Evolutionary conservation across 306 rosid genomes (phyloP), one percentile per base, ranked within the genome.

Genomic region (Castanea sativa): DNA sequence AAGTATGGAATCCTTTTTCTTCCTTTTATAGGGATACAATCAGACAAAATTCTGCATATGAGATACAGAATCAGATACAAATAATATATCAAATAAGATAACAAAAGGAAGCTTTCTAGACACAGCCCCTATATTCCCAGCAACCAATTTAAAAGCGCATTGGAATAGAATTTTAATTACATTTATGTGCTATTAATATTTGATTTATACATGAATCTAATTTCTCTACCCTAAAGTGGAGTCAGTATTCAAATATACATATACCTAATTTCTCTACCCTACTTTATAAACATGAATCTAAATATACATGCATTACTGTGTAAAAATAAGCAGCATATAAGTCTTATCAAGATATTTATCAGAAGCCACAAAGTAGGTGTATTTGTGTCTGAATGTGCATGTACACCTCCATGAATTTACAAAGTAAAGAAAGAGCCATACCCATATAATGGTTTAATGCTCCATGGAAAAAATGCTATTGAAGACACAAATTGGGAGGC

Each of bases 371-470:
- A 18, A 2, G 51, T 53, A 53, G 65, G 65, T 41, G n/a, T 19
- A 64, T 49, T 14, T 69, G 38, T 65, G 30, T n/a, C 73, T 64
- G 6, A 11, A 43, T 49, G 38, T 33, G 33, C 55, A 1, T 29
- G 35, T 14, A 67, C 5, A 25, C 61, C 19, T 60, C 3, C 69
- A 30, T 73, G 70, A n/a, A 5, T 64, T 9, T 15, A 18, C 6
- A 0, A 27, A 55, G 77, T 56, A 25, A 53, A n/a, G 25, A 79
- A 68, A 78, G 11, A 83, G 81, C 19, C 80, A 60, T 91, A 93
- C 97, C 97, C 97, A 67, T 93, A 93, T 79, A 93, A 76, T 3
- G 97, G 97, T 73, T 93, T 93, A 59, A 93, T 89, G 87, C 96
- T 91, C 97, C 97, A 91, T 21, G 97, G 97, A 27, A 93, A 93